Conservation (phyloP, 768 basidiomycete species). For the Pisolithus tinctorius region DNA sequence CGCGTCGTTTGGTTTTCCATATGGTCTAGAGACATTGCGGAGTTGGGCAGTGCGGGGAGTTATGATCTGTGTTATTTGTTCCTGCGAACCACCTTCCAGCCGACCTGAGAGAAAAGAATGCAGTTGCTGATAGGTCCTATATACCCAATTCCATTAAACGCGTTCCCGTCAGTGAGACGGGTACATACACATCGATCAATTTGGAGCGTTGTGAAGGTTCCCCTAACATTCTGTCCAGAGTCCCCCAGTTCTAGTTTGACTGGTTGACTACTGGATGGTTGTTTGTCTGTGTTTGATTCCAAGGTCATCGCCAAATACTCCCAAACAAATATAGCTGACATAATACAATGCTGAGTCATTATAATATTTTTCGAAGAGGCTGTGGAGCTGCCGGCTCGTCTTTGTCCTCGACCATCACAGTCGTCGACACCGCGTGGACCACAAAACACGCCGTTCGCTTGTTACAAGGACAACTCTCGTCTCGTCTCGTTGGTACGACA, state of each 20-base stretch:
- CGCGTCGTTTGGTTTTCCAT: conserved; percentile 59
- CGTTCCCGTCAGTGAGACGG: background rate
- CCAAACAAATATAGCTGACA: conserved; percentile 4
- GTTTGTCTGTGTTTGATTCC: conserved; percentile 18
- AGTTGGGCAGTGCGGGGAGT: conserved; percentile 51
- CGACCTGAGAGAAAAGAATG: conserved; percentile 54
- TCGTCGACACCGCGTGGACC: no score
- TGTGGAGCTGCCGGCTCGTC: no score
- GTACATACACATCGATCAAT: conserved; percentile 57
- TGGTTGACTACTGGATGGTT: conserved; percentile 1
- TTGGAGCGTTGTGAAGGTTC: conserved; percentile 57
- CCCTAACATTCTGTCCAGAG: conserved; percentile 28
- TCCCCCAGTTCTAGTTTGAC: no score
- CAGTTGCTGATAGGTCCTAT: conserved; percentile 60
- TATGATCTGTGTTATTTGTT: conserved; percentile 55
- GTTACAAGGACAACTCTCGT: no score
- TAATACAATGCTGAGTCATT: no score
- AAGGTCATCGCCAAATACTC: conserved; percentile 18
- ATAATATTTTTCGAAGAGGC: no score
- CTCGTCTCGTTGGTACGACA: no score
- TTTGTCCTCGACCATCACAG: no score
- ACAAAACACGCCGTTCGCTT: no score
- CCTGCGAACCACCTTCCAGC: conserved; percentile 50
- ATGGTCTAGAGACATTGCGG: conserved; percentile 52
- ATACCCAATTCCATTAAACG: background rate